phyloP scores from a whole-genome alignment of 164 flowering plant species.

The Piper longum region DNA sequence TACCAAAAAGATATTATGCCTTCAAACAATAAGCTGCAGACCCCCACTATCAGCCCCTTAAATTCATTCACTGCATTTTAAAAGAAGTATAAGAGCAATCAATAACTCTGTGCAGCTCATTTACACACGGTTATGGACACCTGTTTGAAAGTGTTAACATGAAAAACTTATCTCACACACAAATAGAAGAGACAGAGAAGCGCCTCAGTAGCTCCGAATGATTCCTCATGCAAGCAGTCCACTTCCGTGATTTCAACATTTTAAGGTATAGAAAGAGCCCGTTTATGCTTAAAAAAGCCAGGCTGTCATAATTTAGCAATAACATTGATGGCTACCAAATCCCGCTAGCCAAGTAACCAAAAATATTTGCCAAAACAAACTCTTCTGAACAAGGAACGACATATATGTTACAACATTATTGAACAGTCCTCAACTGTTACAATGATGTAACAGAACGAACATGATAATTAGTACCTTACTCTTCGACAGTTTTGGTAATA shows the following conservation, averaged over 20 bases:
- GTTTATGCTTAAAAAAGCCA: slow-evolving; percentile 15
- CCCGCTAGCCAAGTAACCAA: slow-evolving; percentile 41
- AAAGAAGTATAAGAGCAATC: background rate
- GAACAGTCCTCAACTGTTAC: background rate
- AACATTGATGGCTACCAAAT: slow-evolving; percentile 27
- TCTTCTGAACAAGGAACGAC: slow-evolving; percentile 34
- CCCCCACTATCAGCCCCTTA: background rate
- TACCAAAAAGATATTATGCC: background rate
- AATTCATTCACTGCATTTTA: background rate
- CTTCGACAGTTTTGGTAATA: slow-evolving; percentile 23
- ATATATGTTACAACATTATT: slow-evolving; percentile 1
- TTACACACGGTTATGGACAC: background rate
- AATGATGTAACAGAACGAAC: background rate
- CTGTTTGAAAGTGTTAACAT: no score
- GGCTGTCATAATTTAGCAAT: slow-evolving; percentile 32
- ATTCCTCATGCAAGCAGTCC: slow-evolving; percentile 12
- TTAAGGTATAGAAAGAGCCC: slow-evolving; percentile 7
- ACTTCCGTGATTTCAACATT: slow-evolving; percentile 20
- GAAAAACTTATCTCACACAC: no score
- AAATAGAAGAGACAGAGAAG: no score
- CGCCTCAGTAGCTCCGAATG: slow-evolving; percentile 43
- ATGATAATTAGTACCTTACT: slow-evolving; percentile 39
- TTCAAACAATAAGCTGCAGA: background rate
- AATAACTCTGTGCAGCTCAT: background rate
- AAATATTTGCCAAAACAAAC: slow-evolving; percentile 28